Evolutionary conservation across 2,329 filamentous ascomycete genomes (phyloP), one percentile per base, ranked within the genome.

Genomic region (Pseudovirgaria hyperparasitica): DNA sequence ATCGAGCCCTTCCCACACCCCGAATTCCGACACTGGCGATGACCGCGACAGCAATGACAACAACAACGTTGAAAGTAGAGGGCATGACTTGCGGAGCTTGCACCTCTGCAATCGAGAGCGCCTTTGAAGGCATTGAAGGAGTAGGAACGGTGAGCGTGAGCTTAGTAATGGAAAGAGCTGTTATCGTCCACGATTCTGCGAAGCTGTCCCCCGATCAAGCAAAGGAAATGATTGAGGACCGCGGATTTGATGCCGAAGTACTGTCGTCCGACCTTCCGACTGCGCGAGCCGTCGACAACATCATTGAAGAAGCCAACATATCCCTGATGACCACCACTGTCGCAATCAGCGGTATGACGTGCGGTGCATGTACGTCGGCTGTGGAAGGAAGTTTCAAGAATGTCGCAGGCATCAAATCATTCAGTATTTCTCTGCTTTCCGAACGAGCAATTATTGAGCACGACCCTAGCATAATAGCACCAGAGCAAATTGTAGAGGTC

Each of bases 91-190:
- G 90, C 59, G 86, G 87, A 48, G 79, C 87, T 41, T 98, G 90
- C 53, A 94, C 87, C 16, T 92, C 86, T 23, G 78, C 90, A n/a
- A 78, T 98, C 41, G 87, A 96, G 65, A 72, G 78, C 33, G 90
- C 81, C 39, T 92, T 98, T 59, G 79, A 82, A 45, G 72, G 70
- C 39, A 69, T 92, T 5, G 65, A 78, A 20, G 87, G 90, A 29
- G 75, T 90, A 7, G 81, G 79, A 36, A 84, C 69, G 41, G 84
- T 96, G 32, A 92, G 85, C 7, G 80, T 98, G 43, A 93, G 84
- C 50, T 62, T 98, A 42, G 80, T 94, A 30, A 92, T 94, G 74
- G 86, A 93, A 55, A 75, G 87, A 33, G 90, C 87, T n/a, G 86
- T 96, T 22, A 66, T 96, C 19, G 78, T 86, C 56, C 90, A 98